Evolutionary conservation across 192 early-diverging fungal genomes (phyloP), one percentile per base, ranked within the genome.

Genomic region (Spinellus fusiger): DNA sequence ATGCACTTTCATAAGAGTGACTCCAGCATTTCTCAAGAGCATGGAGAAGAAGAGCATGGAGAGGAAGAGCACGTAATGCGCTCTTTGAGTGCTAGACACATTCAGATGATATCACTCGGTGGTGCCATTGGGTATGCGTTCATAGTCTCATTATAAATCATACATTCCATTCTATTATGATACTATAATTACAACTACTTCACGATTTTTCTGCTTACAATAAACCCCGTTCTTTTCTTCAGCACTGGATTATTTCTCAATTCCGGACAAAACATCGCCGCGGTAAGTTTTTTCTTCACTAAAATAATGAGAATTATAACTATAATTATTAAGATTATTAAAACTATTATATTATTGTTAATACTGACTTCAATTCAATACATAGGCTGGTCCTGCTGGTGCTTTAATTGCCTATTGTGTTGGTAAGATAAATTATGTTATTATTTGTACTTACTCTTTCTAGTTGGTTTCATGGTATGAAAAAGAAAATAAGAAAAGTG

Each of bases 161-260:
- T 13, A 37, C 35, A 37, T n/a, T n/a, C n/a, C n/a, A n/a, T n/a
- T n/a, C 32, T 37, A 37, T 8, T 1, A 18, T 29, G n/a, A 37
- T 13, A 9, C 13, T 37, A 37, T 37, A 37, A 9, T 37, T 37
- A 9, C 35, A 13, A 37, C 13, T 37, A 13, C 5, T 37, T 13
- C 5, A 37, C 35, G 35, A 37, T 9, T 37, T 13, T 37, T 9
- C 13, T 37, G 13, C 13, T 9, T 37, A 13, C 7, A 37, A 37
- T 37, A 37, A 37, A 37, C 35, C 5, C 5, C 5, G 7, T 37
- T 2, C 2, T 44, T 44, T 51, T 28, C 27, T 51, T 28, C 50
- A 74, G 73, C 49, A 91, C 89, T 29, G 89, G 86, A 54, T 66
- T 91, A n/a, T 89, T 89, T 66, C 74, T 89, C 55, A 89, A 87